Base-by-base conservation (phyloP, 306 rosid species). In the Prunus persica region DNA sequence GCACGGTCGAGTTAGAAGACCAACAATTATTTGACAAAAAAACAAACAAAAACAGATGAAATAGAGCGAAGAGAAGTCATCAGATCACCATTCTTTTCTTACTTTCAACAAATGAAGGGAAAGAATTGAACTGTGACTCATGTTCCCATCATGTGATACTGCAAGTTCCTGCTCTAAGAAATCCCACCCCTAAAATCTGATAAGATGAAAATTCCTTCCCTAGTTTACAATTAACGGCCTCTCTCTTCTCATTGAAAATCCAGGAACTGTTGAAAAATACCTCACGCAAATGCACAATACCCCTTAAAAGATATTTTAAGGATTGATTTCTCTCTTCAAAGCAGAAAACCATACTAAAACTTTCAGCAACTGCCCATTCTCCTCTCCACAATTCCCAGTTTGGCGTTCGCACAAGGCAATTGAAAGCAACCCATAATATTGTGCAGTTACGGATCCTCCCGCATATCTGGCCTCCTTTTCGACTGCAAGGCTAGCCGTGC, bases 401-500 rank as follows among this genome's bases (percentile, higher is more conserved):
- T 11, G 6, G 76, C 54, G 9, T 55, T 57, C 43, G 66, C 14
- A 28, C 65, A 55, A 11, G 76, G 15, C 12, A 32, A 16, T 54
- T 25, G 15, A 69, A 58, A 78, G 78, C 51, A 79, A 76, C 57
- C 66, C 77, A 62, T 45, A 49, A 43, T 72, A 41, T 60, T 20
- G 78, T 49, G 45, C 80, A 79, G 13, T 84, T 87, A 84, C 8
- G 81, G 84, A 20, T 88, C 98, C 70, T 91, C 97, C 43, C 88
- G 85, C 97, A 89, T 89, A 78, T 95, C 98, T 1, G 97, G 85
- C 84, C 87, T 86, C 76, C 96, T 87, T 85, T 89, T 88, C 27
- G 98, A 56, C 51, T 96, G 99, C 86, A 82, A 64, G 43, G 97
- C 93, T 71, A 96, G 73, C 16, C 97, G 88, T 30, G 89, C 98